A percentile compares a stretch with the other conserved stretches of the same genome.
phyloP scores from a whole-genome alignment of 1,139 yeast genomes.

The Magnusiomyces sp. region DNA sequence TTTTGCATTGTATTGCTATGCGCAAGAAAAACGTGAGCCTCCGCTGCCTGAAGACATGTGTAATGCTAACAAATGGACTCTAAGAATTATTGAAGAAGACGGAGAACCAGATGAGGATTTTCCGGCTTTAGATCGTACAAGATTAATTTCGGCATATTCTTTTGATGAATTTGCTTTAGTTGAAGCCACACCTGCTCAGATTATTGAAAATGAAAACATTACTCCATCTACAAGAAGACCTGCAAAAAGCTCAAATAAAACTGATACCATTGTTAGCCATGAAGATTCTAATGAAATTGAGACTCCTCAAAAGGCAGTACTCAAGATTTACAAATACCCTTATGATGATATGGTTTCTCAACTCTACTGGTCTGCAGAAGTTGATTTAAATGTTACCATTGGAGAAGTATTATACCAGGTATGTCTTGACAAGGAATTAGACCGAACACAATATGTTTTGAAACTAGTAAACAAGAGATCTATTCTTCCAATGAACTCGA shows the following conservation, averaged over 20 bases:
- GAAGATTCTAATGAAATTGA: slow-evolving; percentile 5
- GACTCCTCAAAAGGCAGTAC: slow-evolving; percentile 15
- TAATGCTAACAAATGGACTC: slow-evolving; percentile 36
- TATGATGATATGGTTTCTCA: slow-evolving; percentile 29
- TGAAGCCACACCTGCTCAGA: slow-evolving; percentile 32
- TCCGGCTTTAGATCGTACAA: slow-evolving; percentile 37
- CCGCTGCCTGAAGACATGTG: slow-evolving; percentile 25
- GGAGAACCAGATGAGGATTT: slow-evolving; percentile 42
- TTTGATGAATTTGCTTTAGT: slow-evolving; percentile 41
- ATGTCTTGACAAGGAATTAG: slow-evolving; percentile 30
- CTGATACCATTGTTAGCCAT: slow-evolving; percentile 2
- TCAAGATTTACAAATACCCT: slow-evolving; percentile 29
- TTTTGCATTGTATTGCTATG: slow-evolving; percentile 32
- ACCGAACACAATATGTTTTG: slow-evolving; percentile 28
- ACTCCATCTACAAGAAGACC: slow-evolving; percentile 24
- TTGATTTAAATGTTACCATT: slow-evolving; percentile 19
- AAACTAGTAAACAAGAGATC: slow-evolving; percentile 28
- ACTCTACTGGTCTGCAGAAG: slow-evolving; percentile 25
- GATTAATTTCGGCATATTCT: slow-evolving; percentile 35
- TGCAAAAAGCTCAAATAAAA: slow-evolving; percentile 11
- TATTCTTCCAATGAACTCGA: slow-evolving; percentile 8
- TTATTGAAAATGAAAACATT: slow-evolving; percentile 27
- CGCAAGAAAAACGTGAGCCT: slow-evolving; percentile 26
- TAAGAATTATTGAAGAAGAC: slow-evolving; percentile 39
- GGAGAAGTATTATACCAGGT: slow-evolving; percentile 27